Evolutionary conservation across 345 rosid species (phyloP), one percentile per base, ranked within the genome.

Genomic region (Camelina neglecta): DNA sequence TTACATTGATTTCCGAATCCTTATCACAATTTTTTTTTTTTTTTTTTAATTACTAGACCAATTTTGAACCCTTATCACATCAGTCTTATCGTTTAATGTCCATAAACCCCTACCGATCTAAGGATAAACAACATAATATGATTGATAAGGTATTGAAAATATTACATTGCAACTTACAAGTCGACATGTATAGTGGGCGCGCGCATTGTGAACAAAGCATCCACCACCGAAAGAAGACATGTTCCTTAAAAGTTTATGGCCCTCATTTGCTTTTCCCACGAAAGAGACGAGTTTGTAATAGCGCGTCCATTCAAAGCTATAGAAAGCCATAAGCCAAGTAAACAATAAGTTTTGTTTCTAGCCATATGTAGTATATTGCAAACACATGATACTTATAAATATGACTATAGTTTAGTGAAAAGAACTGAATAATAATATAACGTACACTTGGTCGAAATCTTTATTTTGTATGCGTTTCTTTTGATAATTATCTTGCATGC

Each of bases 211-310:
- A 71, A 49, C 36, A 58, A 63, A 62, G 72, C 72, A 71, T 71
- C 72, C 67, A 71, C 72, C 67, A 71, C 61, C 56, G 72, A 77
- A 77, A 71, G 55, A 10, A 62, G 36, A 71, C 70, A 13, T 57
- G 57, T 65, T 38, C 44, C 58, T 11, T 29, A 16, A 55, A 58
- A 71, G 67, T 42, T 10, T 69, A 36, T 33, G 80, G 60, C 54
- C 45, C 73, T 65, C 68, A 4, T 57, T 65, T 48, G 29, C 72
- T 77, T 71, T 71, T 58, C 39, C 7, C 7, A 49, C 21, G 49
- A 71, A 64, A 71, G 81, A 4, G 63, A 72, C 42, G 11, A 58
- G 56, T 23, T 64, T 56, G 58, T 71, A 26, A 13, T 36, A 53
- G 60, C 55, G 66, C 61, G 75, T 77, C 72, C 26, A 38, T 77